Evolutionary conservation across 768 basidiomycete species (phyloP), one percentile per base, ranked within the genome.

Genomic region (Tulasnella sp.): DNA sequence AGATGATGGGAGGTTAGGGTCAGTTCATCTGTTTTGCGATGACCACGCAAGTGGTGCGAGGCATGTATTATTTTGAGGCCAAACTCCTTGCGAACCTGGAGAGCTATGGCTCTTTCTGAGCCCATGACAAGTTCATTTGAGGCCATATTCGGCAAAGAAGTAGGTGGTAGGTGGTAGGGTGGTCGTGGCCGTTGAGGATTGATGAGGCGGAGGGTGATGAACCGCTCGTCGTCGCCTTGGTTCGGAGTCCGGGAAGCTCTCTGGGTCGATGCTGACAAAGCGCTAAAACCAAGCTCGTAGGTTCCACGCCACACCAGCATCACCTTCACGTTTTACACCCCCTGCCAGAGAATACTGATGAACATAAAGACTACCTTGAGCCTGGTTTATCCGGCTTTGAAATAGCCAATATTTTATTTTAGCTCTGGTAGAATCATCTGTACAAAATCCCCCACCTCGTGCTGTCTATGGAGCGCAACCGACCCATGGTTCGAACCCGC

Each of bases 1-100:
- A 34, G 47, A 47, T 17, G 40, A 14, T 29, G 39, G 52, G 26
- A 59, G 29, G 19, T 6, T 35, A 40, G 9, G n/a, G 32, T 41
- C 32, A 37, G 41, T 22, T 40, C 32, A 66, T 36, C 9, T 17
- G 32, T 34, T 92, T 76, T 5, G 22, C 52, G 14, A 59, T 26
- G 22, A 59, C 52, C 22, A 59, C 22, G 3, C 52, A 59, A 59
- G 52, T 59, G 52, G 52, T 59, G 52, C 22, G 26, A 12, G 22
- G 22, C 29, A n/a, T 59, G 52, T n/a, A 59, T 59, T 59, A 59
- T 59, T 59, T 59, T 59, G 52, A 59, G 52, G 52, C 29, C 2
- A 29, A 59, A 59, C 22, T 26, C n/a, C 41, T 36, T 26, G n/a
- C 62, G 35, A 63, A 75, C 76, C 75, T 76, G 76, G 39, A 76